Percentiles rank a stretch among this genome's conserved stretches.
Evolutionary conservation across 225 moss, liverwort and hornwort genomes (phyloP).

Genomic region (Climacium dendroides): DNA sequence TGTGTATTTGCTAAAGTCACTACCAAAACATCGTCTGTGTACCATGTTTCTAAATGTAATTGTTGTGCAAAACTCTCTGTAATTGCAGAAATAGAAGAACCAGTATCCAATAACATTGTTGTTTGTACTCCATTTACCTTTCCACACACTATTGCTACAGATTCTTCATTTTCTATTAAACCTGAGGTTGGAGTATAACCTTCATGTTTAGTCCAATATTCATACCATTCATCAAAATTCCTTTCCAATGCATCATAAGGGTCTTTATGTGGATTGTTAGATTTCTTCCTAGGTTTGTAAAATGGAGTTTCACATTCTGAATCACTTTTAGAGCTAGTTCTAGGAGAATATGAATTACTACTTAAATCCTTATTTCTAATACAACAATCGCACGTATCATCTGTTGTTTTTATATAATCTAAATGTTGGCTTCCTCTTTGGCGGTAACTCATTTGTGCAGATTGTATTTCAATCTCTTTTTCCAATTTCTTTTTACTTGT

Average conservation of each 20-base stretch:
- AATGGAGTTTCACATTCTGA: neutral
- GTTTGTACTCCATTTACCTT: slow-evolving; percentile 38
- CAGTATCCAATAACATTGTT: slow-evolving; percentile 35
- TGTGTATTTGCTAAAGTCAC: slow-evolving; percentile 47
- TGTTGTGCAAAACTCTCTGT: slow-evolving; percentile 37
- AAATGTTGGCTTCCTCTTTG: neutral
- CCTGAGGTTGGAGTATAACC: neutral
- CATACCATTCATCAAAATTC: slow-evolving; percentile 15
- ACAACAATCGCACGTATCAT: neutral
- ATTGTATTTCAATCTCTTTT: neutral
- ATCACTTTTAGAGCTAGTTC: neutral
- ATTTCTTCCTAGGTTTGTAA: neutral
- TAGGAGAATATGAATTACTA: neutral
- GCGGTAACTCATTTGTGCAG: slow-evolving; percentile 8
- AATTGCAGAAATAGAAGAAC: slow-evolving; percentile 43
- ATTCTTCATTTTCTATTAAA: slow-evolving; percentile 26
- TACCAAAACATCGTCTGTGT: slow-evolving; percentile 34
- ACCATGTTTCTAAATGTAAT: slow-evolving; percentile 36
- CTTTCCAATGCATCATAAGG: slow-evolving; percentile 1
- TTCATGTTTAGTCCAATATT: slow-evolving; percentile 15
- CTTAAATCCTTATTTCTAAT: neutral
- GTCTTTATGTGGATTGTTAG: neutral
- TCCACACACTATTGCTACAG: slow-evolving; percentile 31
- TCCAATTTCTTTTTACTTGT: neutral
- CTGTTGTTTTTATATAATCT: neutral